These are phyloP conservation scores for Candida golubevii DNA, from an alignment of 805 yeast species.

Conservation along the genomic window DNA sequence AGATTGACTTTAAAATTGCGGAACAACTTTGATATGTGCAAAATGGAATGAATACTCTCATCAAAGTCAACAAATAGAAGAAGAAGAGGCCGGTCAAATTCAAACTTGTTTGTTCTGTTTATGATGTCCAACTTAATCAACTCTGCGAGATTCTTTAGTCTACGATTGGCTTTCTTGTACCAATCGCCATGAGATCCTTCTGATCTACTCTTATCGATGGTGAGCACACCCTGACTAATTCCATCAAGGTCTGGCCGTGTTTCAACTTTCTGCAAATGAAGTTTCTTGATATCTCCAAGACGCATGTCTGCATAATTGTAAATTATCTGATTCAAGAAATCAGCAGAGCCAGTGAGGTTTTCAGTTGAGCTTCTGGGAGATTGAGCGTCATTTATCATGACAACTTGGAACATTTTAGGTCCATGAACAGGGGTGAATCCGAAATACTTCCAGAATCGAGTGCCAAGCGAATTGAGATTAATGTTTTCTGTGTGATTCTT, in stretches of 20 bases:
- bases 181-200: constrained; percentile 22
- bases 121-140: constrained; percentile 36
- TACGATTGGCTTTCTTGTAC: constrained; percentile 29
- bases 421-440: constrained; percentile 52
- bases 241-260: constrained; percentile 26
- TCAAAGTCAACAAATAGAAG: constrained; percentile 48
- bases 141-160: constrained; percentile 31
- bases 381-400: constrained; percentile 39
- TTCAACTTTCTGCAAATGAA: constrained; percentile 27
- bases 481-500: constrained; percentile 38
- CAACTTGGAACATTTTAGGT: constrained; percentile 47
- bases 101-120: constrained; percentile 37
- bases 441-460: constrained; percentile 53
- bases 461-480: constrained; percentile 43
- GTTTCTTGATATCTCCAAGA: constrained; percentile 42
- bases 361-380: not conserved
- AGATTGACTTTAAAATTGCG: constrained; percentile 41
- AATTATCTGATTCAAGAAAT: constrained; percentile 40
- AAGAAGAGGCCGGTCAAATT: constrained; percentile 45
- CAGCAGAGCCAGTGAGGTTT: not conserved
- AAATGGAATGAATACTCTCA: constrained; percentile 38
- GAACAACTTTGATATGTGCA: constrained; percentile 45
- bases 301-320: constrained; percentile 45
- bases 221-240: constrained; percentile 26
- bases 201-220: constrained; percentile 20